phyloP scores from a whole-genome alignment of 1,139 yeast species.

The Yamadazyma jaroonii region DNA sequence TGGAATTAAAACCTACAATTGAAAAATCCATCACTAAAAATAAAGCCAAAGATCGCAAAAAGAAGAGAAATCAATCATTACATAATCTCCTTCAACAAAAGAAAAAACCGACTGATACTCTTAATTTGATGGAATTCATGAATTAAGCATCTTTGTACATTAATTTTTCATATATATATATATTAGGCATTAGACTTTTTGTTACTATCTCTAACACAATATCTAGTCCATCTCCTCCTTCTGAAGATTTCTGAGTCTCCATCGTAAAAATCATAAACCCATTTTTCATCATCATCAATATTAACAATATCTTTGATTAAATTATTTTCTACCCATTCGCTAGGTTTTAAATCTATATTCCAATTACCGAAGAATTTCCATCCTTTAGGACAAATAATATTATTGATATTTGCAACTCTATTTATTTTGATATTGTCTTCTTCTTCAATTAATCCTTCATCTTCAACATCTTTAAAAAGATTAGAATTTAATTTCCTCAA shows the following conservation, averaged over 20 bases:
- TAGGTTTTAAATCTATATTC: conserved; percentile 59
- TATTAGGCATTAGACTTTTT: conserved; percentile 2
- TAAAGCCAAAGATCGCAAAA: conserved; percentile 24
- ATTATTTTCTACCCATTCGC: conserved; percentile 53
- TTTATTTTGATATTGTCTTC: conserved; percentile 15
- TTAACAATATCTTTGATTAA: conserved; percentile 51
- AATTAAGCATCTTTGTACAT: conserved; percentile 3
- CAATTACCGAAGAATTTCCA: conserved; percentile 56
- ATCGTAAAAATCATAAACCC: conserved; percentile 63
- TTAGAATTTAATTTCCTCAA: conserved; percentile 12
- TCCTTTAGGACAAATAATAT: conserved; percentile 51
- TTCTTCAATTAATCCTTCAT: conserved; percentile 14
- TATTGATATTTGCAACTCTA: conserved; percentile 11
- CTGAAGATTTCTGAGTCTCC: conserved; percentile 29
- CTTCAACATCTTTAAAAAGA: conserved; percentile 15
- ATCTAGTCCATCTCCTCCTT: conserved; percentile 55
- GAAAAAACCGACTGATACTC: conserved; percentile 36
- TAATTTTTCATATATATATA: not conserved
- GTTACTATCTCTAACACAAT: conserved; percentile 10
- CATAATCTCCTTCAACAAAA: conserved; percentile 41
- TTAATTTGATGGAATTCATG: conserved; percentile 48
- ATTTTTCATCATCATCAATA: conserved; percentile 67
- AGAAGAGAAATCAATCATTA: conserved; percentile 33
- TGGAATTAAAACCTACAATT: not conserved
- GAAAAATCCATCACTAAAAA: conserved; percentile 2